phyloP scores from a whole-genome alignment of 441 rosid species.

The Populus hybrid region DNA sequence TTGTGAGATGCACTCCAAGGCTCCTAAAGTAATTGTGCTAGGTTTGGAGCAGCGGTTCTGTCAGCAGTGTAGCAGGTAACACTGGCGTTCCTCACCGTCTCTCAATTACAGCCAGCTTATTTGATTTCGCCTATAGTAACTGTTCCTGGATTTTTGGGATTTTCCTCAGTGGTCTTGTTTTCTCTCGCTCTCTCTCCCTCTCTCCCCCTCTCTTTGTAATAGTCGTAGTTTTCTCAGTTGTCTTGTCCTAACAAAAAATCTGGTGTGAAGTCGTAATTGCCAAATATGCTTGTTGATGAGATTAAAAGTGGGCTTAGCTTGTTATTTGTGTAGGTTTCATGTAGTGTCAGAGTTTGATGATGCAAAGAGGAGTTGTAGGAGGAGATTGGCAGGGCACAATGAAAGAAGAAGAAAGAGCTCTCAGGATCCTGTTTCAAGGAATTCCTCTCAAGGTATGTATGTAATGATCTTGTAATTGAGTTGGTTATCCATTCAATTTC shows the following conservation, averaged over 20 bases:
- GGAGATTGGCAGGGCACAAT: slow-evolving; percentile 69
- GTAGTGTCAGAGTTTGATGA: slow-evolving; percentile 59
- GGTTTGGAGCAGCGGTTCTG: slow-evolving; percentile 82
- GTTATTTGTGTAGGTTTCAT: slow-evolving; percentile 42
- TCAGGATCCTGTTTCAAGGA: slow-evolving; percentile 38
- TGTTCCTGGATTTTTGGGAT: background rate
- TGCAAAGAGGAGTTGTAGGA: slow-evolving; percentile 59
- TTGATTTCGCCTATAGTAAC: background rate
- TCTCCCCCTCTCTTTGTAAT: background rate
- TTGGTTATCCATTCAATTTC: background rate
- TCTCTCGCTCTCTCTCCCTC: too few relatives aligned
- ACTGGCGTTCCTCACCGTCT: background rate
- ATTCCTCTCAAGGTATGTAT: slow-evolving; percentile 37
- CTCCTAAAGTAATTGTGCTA: slow-evolving; percentile 56
- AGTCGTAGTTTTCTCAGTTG: too few relatives aligned
- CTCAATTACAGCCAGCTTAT: background rate
- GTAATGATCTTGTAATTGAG: background rate
- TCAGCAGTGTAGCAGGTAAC: slow-evolving; percentile 92
- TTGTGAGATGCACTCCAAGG: slow-evolving; percentile 74
- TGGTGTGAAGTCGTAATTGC: background rate
- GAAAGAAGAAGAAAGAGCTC: slow-evolving; percentile 59
- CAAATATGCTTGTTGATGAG: background rate
- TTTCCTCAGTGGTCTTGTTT: too few relatives aligned
- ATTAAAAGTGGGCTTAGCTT: background rate
- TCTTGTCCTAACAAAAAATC: background rate